Evolutionary conservation across 441 rosid genomes (phyloP).

Genomic region (Corymbia calophylla): DNA sequence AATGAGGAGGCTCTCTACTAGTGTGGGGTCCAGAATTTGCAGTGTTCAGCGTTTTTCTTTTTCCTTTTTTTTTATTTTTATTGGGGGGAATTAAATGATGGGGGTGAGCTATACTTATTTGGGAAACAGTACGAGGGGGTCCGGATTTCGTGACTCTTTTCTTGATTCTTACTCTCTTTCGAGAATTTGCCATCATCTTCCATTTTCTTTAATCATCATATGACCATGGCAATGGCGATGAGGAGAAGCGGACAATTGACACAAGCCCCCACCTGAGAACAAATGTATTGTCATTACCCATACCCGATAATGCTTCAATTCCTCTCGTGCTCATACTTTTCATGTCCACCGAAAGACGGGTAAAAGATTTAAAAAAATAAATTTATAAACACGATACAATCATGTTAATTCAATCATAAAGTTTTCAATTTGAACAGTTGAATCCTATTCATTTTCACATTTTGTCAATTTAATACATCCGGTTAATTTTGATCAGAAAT

Average conservation of each 20-base stretch:
- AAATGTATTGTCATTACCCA: not conserved
- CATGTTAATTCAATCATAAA: fast-evolving
- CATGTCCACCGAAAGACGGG: not conserved
- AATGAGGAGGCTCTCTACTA: not conserved
- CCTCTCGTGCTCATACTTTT: not conserved
- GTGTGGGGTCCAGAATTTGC: not conserved
- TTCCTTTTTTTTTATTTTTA: not conserved
- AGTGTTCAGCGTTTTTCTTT: not conserved
- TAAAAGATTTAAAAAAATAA: too few species aligned
- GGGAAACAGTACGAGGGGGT: not conserved
- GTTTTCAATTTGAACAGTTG: too few species aligned
- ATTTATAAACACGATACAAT: too few species aligned
- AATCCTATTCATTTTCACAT: too few species aligned
- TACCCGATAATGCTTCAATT: not conserved
- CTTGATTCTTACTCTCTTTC: not conserved
- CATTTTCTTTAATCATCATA: not conserved
- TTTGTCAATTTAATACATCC: too few species aligned
- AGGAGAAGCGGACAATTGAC: too few species aligned
- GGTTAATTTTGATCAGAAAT: fast-evolving
- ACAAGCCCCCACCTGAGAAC: too few species aligned
- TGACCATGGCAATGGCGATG: not conserved
- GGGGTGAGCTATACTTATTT: not conserved
- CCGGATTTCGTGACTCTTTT: not conserved
- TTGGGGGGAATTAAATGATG: not conserved
- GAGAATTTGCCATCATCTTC: not conserved